Evolutionary conservation across 2,329 filamentous ascomycete species (phyloP).

Genomic region (Pyrenophora seminiperda): DNA sequence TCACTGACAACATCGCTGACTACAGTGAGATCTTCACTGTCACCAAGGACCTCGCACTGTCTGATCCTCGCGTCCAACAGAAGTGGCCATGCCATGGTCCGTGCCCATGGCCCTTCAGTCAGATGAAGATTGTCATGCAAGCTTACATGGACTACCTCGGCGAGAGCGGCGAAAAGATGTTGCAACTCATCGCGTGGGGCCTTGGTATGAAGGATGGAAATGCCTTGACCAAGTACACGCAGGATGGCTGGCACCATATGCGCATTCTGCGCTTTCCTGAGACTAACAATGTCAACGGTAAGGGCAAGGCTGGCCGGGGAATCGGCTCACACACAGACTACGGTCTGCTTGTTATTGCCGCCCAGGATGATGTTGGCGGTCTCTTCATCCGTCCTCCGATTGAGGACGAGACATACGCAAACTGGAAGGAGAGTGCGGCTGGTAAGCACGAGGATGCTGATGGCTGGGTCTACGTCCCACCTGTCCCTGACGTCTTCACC

Average conservation of each 20-base stretch:
- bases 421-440: conserved; percentile 55
- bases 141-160: conserved; percentile 53
- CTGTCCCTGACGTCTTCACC: conserved; percentile 53
- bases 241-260: conserved; percentile 60
- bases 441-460: conserved; percentile 54
- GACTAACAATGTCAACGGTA: conserved; percentile 52
- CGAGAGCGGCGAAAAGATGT: conserved; percentile 52
- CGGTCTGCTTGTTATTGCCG: conserved; percentile 58
- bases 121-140: conserved; percentile 50
- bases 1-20: conserved; percentile 54
- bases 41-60: conserved; percentile 53
- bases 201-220: conserved; percentile 48
- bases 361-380: conserved; percentile 58
- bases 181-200: conserved; percentile 55
- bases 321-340: conserved; percentile 61
- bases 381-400: conserved; percentile 56
- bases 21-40: conserved; percentile 61
- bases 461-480: conserved; percentile 57
- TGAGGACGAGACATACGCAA: conserved; percentile 50
- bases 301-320: conserved; percentile 56
- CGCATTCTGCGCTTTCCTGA: conserved; percentile 53
- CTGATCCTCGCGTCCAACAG: conserved; percentile 49
- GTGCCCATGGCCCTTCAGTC: conserved; percentile 55
- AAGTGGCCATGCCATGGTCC: conserved; percentile 59
- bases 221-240: conserved; percentile 50